Evolutionary conservation across 352 stramenopile genomes (phyloP).

Genomic region (Phytopythium cucurbitacearum): DNA sequence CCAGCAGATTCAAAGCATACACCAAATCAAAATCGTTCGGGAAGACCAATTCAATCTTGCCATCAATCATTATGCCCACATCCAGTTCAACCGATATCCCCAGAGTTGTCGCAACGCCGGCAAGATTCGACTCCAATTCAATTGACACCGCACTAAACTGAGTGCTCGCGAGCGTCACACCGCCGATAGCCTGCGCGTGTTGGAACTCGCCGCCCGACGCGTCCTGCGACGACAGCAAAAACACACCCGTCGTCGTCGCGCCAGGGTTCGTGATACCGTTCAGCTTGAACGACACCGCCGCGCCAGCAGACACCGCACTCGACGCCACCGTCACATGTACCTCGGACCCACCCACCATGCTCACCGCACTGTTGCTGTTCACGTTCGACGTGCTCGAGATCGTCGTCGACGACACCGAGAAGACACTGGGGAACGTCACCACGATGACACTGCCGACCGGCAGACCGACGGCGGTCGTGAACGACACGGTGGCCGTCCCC

Average conservation of each 20-base stretch:
- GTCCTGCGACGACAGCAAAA: constrained; percentile 32
- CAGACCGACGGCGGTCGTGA: constrained; percentile 34
- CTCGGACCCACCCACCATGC: constrained; percentile 6
- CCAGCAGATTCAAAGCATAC: constrained; percentile 10
- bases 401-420: constrained; percentile 18
- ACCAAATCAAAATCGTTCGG: constrained; percentile 11
- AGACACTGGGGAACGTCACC: constrained; percentile 34
- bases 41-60: constrained; percentile 17
- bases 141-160: constrained; percentile 6
- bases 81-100: constrained; percentile 9
- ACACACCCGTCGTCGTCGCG: constrained; percentile 29
- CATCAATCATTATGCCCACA: constrained; percentile 16
- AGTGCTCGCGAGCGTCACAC: constrained; percentile 18
- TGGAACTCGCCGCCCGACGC: constrained; percentile 21
- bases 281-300: constrained; percentile 37
- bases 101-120: constrained; percentile 19
- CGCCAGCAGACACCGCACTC: constrained; percentile 15
- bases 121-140: constrained; percentile 3
- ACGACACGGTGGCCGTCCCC: constrained; percentile 21
- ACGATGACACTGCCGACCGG: constrained; percentile 26
- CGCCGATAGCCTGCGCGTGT: constrained; percentile 13
- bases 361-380: constrained; percentile 18
- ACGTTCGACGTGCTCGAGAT: constrained; percentile 21
- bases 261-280: constrained; percentile 50
- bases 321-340: constrained; percentile 24